Percentiles rank a stretch among this genome's conserved stretches.
Evolutionary conservation across 2,329 filamentous ascomycete genomes (phyloP).

Genomic region (Talaromyces sp.): DNA sequence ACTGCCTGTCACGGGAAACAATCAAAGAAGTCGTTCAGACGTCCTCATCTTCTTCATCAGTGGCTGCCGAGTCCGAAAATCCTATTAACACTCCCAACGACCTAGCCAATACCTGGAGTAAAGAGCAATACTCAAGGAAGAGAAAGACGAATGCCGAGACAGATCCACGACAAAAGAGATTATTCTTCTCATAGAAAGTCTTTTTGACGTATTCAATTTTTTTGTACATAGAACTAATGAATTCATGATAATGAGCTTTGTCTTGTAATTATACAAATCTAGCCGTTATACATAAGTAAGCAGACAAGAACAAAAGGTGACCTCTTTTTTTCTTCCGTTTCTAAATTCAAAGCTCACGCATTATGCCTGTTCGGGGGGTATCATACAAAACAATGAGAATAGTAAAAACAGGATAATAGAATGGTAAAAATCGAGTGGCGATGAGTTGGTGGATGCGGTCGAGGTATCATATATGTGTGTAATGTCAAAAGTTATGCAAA

Average conservation of each 20-base stretch:
- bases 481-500: background rate
- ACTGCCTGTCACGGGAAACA: constrained; percentile 79
- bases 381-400: constrained; percentile 15
- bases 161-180: constrained; percentile 12
- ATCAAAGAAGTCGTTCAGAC: constrained; percentile 77
- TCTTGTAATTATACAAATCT: background rate
- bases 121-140: constrained; percentile 11
- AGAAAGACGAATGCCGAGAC: constrained; percentile 10
- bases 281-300: background rate
- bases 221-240: constrained; percentile 4
- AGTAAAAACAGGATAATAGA: background rate
- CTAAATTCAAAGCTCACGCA: background rate
- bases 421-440: background rate
- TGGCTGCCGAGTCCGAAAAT: background rate
- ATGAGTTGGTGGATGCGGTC: background rate
- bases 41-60: constrained; percentile 13
- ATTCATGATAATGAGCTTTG: background rate
- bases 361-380: constrained; percentile 15
- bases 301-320: background rate
- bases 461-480: constrained; percentile 10
- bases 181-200: constrained; percentile 16
- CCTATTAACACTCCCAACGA: background rate
- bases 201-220: too few species aligned
- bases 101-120: background rate
- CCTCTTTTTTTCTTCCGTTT: constrained; percentile 4